Evolutionary conservation across 2,329 filamentous ascomycete genomes (phyloP).

Genomic region (Scedosporium boydii): DNA sequence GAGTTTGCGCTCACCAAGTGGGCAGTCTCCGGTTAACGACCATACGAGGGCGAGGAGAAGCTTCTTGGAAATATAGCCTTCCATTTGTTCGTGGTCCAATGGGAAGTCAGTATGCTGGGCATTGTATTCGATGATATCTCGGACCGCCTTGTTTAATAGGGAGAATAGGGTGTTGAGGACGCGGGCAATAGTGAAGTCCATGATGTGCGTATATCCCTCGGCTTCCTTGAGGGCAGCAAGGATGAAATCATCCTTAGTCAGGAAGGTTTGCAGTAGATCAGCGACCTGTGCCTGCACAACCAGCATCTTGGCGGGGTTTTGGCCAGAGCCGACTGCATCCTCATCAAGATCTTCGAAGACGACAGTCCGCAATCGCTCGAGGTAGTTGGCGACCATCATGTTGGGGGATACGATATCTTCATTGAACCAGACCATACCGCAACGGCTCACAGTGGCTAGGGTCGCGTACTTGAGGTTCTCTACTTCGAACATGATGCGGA

Average conservation of each 20-base stretch:
- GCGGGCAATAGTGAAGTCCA: conserved; percentile 91
- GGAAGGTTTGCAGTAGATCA: conserved; percentile 63
- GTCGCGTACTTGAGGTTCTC: conserved; percentile 97
- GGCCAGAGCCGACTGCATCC: conserved; percentile 68
- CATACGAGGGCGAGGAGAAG: conserved; percentile 85
- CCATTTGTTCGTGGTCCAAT: conserved; percentile 79
- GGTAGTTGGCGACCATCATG: conserved; percentile 90
- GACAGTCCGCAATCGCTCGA: conserved; percentile 70
- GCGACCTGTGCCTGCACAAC: conserved; percentile 72
- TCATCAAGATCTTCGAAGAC: conserved; percentile 95
- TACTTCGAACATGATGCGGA: conserved; percentile 99
- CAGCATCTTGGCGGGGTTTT: conserved; percentile 68
- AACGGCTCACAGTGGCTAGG: conserved; percentile 96
- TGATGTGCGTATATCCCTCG: conserved; percentile 80
- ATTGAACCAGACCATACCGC: conserved; percentile 99
- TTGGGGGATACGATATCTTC: conserved; percentile 88
- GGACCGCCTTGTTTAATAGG: conserved; percentile 84
- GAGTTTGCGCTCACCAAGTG: conserved; percentile 72
- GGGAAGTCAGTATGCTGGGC: conserved; percentile 90
- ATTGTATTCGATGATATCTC: conserved; percentile 93
- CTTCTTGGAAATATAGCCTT: conserved; percentile 87
- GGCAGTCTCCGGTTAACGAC: conserved; percentile 93
- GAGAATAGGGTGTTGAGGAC: conserved; percentile 92
- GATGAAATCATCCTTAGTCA: conserved; percentile 75
- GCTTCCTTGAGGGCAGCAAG: conserved; percentile 68